Base-by-base conservation (phyloP, 805 yeast species). In the Lachancea fermentati region DNA sequence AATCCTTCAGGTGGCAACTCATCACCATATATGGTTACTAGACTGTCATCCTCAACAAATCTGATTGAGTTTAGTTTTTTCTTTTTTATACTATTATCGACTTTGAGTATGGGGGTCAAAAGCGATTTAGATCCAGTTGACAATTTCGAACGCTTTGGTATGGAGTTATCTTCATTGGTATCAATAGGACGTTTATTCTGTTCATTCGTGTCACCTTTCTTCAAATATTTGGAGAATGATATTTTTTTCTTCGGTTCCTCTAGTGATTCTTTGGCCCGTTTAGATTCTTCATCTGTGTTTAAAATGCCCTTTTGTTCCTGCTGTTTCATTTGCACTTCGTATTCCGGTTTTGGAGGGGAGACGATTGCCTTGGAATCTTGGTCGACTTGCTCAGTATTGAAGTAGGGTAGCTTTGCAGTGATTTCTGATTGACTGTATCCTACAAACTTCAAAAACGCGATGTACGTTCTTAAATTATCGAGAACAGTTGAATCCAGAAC, bases 201-300 rank as follows among this genome's bases (percentile, higher is more conserved):
- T 2, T 45, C 54, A 34, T 47, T 47, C 5, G 34, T 28, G 24
- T 45, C 51, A 25, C 58, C 60, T 41, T 57, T 60, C 24, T 60
- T 60, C 32, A 58, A 33, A 38, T 60, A 60, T 36, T 52, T 58
- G 1, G 62, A 54, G 37, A 60, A 60, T 16, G 65, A 57, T n/a
- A 60, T 58, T 40, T 59, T 59, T 38, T 60, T 60, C 42, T 57
- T 57, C 9, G 51, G 48, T n/a, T 46, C 51, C 9, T 44, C 53
- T n/a, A 53, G 56, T 2, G 29, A 19, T 7, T 11, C 15, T 7
- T 6, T 7, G 15, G 14, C 14, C 6, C n/a, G 15, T 15, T 22
- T 30, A 18, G 32, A 13, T 12, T 37, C 28, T 4, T 19, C 24
- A 4, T 35, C 30, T n/a, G 4, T 31, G 4, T 37, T 30, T n/a